These are phyloP conservation scores for Metschnikowia kofuensis DNA, from an alignment of 805 yeast species.

Conservation along the genomic window DNA sequence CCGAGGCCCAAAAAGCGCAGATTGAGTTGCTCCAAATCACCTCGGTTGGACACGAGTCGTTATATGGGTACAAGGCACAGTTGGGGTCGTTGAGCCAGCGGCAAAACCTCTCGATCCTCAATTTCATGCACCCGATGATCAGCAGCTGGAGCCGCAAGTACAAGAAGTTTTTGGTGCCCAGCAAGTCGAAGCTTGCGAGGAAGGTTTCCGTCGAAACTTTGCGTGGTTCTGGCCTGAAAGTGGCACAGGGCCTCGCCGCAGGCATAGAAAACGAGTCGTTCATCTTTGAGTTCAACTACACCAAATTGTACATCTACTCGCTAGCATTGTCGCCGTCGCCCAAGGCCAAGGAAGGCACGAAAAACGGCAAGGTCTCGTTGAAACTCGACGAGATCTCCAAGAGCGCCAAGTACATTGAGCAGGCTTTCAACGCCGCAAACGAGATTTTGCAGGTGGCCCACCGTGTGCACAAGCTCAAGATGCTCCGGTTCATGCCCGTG, in stretches of 20 bases:
- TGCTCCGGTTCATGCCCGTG: conserved; percentile 82
- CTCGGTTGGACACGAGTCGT: conserved; percentile 78
- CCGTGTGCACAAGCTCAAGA: conserved; percentile 60
- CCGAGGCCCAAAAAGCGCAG: conserved; percentile 67
- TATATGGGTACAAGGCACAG: conserved; percentile 66
- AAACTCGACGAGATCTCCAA: conserved; percentile 67
- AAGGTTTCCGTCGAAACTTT: conserved; percentile 27
- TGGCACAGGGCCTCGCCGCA: conserved; percentile 35
- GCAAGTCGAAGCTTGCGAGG: conserved; percentile 38
- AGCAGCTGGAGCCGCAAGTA: conserved; percentile 76
- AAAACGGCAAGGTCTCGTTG: conserved; percentile 26
- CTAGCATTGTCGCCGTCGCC: conserved; percentile 59
- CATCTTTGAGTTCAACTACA: conserved; percentile 79
- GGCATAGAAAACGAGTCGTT: conserved; percentile 65
- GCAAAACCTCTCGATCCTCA: conserved; percentile 68
- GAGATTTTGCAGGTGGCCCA: conserved; percentile 71
- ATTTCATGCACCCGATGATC: conserved; percentile 71
- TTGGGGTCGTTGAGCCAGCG: conserved; percentile 50
- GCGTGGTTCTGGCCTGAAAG: conserved; percentile 32
- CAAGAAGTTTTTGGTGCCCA: conserved; percentile 49
- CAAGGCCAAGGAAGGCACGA: conserved; percentile 10
- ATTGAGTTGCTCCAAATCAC: conserved; percentile 75
- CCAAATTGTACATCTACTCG: conserved; percentile 80
- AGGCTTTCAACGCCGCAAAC: conserved; percentile 81
- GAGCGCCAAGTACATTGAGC: conserved; percentile 73